A percentile compares a stretch with the other conserved stretches of the same genome.
Conservation (phyloP, 2,329 filamentous ascomycete species). For the Penicillium brevicompactum region DNA sequence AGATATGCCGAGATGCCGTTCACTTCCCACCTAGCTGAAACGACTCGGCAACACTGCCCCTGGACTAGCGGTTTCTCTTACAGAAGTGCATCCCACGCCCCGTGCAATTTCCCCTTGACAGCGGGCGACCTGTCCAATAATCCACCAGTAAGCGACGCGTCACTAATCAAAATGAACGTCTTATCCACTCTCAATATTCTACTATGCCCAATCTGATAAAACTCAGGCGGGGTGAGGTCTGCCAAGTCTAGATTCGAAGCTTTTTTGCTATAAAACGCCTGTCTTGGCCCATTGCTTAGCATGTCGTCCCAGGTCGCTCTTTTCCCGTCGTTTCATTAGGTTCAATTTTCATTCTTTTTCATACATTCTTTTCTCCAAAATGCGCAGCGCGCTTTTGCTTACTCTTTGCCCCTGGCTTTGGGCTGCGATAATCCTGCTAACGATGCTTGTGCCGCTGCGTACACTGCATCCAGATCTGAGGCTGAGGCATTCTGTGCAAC, state of each 20-base stretch:
- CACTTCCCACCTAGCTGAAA: background rate
- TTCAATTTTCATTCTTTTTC: conserved; percentile 7
- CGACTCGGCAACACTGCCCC: background rate
- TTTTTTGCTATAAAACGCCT: background rate
- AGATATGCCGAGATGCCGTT: background rate
- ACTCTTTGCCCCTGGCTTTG: conserved; percentile 24
- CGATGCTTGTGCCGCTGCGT: conserved; percentile 26
- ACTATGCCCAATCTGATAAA: background rate
- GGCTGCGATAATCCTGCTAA: conserved; percentile 22
- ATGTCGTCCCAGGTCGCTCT: background rate
- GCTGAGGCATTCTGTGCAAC: conserved; percentile 27
- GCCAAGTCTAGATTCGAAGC: background rate
- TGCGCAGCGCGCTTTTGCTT: conserved; percentile 29
- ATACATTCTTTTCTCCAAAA: conserved; percentile 12
- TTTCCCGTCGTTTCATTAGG: conserved; percentile 3
- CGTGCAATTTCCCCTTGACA: background rate
- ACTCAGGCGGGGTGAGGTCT: background rate
- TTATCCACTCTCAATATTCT: background rate
- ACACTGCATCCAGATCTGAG: conserved; percentile 23
- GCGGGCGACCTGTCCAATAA: background rate
- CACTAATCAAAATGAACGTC: background rate
- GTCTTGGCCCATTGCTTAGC: background rate
- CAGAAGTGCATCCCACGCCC: background rate
- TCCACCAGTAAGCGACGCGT: background rate
- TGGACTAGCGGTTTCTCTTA: background rate